Evolutionary conservation across 192 early-diverging fungal genomes (phyloP).

Genomic region (Spizellomyces sp.): DNA sequence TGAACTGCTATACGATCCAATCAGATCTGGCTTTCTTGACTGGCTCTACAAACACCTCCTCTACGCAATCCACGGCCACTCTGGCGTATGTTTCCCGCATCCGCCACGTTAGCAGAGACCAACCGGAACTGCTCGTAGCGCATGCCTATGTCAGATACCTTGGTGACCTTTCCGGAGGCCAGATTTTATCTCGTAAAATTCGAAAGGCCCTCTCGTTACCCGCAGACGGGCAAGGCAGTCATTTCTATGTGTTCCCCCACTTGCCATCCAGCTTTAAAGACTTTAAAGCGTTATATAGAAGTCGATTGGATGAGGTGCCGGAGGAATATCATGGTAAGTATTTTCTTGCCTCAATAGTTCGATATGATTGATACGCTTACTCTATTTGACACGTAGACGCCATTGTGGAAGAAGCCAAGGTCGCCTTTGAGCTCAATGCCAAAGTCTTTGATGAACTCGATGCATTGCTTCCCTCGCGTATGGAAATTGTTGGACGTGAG

Average conservation of each 20-base stretch:
- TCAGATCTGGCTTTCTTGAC: not conserved
- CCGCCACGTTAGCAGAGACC: not conserved
- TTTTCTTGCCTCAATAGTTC: too few relatives aligned
- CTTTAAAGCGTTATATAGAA: not conserved
- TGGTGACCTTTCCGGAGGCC: not conserved
- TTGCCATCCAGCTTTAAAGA: not conserved
- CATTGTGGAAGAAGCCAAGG: not conserved
- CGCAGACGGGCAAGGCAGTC: not conserved
- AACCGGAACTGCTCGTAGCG: not conserved
- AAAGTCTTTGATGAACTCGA: not conserved
- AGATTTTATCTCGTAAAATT: not conserved
- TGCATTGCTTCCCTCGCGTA: not conserved
- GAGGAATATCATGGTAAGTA: not conserved
- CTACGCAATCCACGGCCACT: not conserved
- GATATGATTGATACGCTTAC: too few relatives aligned
- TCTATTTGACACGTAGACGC: not conserved
- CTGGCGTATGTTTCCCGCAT: not conserved
- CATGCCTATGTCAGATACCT: not conserved
- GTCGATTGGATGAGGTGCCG: not conserved
- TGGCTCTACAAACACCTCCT: not conserved
- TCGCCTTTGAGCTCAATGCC: not conserved
- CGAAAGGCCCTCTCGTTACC: not conserved
- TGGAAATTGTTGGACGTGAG: too few relatives aligned
- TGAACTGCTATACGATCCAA: not conserved
- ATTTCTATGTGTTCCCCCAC: not conserved